phyloP scores from a whole-genome alignment of 2,329 filamentous ascomycete genomes.

The Calonectria crousiana region DNA sequence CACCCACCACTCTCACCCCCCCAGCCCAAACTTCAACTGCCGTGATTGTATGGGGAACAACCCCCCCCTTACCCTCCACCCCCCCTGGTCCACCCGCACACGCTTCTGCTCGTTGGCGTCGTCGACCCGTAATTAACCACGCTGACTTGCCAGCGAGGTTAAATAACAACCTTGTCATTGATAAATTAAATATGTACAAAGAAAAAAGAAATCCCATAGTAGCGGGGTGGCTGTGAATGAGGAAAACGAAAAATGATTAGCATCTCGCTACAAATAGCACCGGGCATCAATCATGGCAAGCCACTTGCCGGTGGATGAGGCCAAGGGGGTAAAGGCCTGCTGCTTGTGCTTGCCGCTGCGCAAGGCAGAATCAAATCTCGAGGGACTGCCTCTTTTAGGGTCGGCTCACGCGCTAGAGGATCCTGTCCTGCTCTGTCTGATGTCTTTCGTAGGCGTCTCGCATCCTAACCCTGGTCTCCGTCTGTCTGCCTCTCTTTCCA shows the following conservation, averaged over 20 bases:
- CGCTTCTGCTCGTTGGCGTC: neutral
- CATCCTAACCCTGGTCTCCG: neutral
- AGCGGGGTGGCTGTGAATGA: neutral
- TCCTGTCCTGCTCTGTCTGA: neutral
- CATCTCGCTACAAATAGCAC: neutral
- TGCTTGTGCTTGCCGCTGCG: neutral
- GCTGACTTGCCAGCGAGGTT: slow-evolving; percentile 4
- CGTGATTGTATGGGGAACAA: neutral
- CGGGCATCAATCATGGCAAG: neutral
- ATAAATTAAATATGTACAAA: neutral
- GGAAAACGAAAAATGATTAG: neutral
- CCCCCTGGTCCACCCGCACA: neutral
- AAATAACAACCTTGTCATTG: slow-evolving; percentile 8
- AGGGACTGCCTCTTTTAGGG: neutral
- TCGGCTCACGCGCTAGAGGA: neutral
- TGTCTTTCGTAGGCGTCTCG: neutral
- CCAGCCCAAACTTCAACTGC: neutral
- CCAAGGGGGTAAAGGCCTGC: neutral
- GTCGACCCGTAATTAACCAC: slow-evolving; percentile 2
- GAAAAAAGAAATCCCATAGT: neutral
- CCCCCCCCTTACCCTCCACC: neutral
- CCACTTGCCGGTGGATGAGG: neutral
- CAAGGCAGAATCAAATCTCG: neutral
- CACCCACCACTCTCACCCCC: neutral
- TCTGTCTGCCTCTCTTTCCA: neutral